Conservation (phyloP, 805 yeast species). For the Kodamaea restingae region DNA sequence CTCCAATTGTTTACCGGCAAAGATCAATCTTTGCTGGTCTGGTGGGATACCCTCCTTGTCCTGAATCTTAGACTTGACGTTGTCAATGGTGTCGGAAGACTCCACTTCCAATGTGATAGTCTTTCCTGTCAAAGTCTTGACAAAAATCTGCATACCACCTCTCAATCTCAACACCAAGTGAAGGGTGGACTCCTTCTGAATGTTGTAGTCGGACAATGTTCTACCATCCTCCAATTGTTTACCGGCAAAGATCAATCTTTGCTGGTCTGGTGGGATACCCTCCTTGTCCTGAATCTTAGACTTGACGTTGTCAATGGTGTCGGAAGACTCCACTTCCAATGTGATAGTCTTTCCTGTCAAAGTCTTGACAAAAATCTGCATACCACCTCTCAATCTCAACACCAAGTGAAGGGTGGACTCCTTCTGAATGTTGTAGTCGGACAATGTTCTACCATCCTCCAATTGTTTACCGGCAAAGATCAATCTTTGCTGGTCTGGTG, state of each 20-base stretch:
- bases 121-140: conserved; percentile 57
- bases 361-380: conserved; percentile 42
- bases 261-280: conserved; percentile 45
- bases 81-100: conserved; percentile 96
- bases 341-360: conserved; percentile 68
- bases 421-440: conserved; percentile 99
- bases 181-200: conserved; percentile 42
- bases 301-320: conserved; percentile 89
- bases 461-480: conserved; percentile 99
- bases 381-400: conserved; percentile 90
- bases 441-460: conserved; percentile 97
- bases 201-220: conserved; percentile 37
- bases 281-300: conserved; percentile 42
- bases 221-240: conserved; percentile 43
- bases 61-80: conserved; percentile 54
- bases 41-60: conserved; percentile 45
- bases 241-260: conserved; percentile 45
- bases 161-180: conserved; percentile 34
- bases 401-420: conserved; percentile 97
- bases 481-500: conserved; percentile 99
- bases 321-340: conserved; percentile 95
- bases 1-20: conserved; percentile 47
- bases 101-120: conserved; percentile 90
- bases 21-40: conserved; percentile 43
- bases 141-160: conserved; percentile 44